Conservation (phyloP, 768 basidiomycete species). For the Russula lepida region DNA sequence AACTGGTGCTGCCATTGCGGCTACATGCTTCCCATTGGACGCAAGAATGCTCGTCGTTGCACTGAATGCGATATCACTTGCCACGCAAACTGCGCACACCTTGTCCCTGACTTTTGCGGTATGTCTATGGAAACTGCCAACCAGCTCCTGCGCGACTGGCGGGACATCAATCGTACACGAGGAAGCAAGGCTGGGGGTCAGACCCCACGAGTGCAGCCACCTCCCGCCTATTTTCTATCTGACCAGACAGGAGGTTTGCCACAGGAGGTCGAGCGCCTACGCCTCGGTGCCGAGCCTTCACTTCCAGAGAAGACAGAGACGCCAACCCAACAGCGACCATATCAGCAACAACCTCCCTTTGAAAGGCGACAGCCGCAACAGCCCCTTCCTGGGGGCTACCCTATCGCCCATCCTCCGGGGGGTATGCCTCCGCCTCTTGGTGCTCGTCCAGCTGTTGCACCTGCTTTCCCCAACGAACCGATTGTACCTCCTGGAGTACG, state of each 20-base stretch:
- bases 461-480: conserved; percentile 31
- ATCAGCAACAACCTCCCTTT: conserved; percentile 20
- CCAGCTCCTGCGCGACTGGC: conserved; percentile 80
- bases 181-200: conserved; percentile 38
- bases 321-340: conserved; percentile 22
- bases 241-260: conserved; percentile 21
- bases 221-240: conserved; percentile 30
- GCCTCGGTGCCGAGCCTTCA: conserved; percentile 21
- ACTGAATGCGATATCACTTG: conserved; percentile 95
- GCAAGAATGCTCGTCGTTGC: conserved; percentile 94
- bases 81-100: conserved; percentile 94
- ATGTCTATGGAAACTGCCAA: conserved; percentile 99
- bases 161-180: conserved; percentile 77
- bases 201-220: conserved; percentile 28
- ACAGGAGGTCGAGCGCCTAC: conserved; percentile 24
- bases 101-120: conserved; percentile 98
- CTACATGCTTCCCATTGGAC: conserved; percentile 92
- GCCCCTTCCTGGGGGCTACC: conserved; percentile 20
- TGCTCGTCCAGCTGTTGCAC: conserved; percentile 32
- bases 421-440: conserved; percentile 30
- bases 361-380: conserved; percentile 21
- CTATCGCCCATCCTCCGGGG: conserved; percentile 23
- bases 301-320: conserved; percentile 21
- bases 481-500: conserved; percentile 24
- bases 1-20: conserved; percentile 99